phyloP scores from a whole-genome alignment of 2,329 filamentous ascomycete genomes.

The Leptographium wingfieldii region DNA sequence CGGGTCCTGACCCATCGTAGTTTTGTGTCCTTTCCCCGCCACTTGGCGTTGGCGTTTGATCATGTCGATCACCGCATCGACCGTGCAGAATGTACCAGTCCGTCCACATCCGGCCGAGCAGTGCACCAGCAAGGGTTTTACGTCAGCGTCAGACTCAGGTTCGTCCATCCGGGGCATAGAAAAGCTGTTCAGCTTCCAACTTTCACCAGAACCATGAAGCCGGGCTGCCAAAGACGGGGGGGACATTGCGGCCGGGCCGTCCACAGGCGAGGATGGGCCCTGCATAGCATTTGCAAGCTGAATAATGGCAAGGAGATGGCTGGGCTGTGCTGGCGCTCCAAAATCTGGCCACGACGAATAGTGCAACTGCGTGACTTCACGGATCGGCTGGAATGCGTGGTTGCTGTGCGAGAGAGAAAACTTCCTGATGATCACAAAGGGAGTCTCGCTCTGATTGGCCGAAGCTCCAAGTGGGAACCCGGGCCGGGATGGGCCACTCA shows the following conservation, averaged over 20 bases:
- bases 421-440: conserved; percentile 73
- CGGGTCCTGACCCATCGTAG: neutral
- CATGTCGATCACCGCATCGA: conserved; percentile 94
- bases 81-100: conserved; percentile 92
- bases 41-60: conserved; percentile 61
- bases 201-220: conserved; percentile 5
- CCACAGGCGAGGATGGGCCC: conserved; percentile 29
- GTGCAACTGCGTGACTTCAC: conserved; percentile 88
- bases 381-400: conserved; percentile 71
- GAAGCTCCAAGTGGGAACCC: conserved; percentile 8
- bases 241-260: neutral
- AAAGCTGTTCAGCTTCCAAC: conserved; percentile 10
- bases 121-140: conserved; percentile 76
- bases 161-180: conserved; percentile 41
- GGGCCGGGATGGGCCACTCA: neutral
- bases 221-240: neutral
- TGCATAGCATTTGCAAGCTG: conserved; percentile 72
- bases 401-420: conserved; percentile 68
- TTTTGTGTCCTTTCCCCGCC: conserved; percentile 10
- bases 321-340: conserved; percentile 78
- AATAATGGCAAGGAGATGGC: conserved; percentile 77
- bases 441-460: conserved; percentile 39
- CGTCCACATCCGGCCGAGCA: conserved; percentile 93
- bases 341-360: conserved; percentile 98
- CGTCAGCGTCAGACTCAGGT: conserved; percentile 37